A percentile compares a stretch with the other conserved stretches of the same genome.
Evolutionary conservation across 768 basidiomycete species (phyloP).

Genomic region (Gelatoporia subvermispora): DNA sequence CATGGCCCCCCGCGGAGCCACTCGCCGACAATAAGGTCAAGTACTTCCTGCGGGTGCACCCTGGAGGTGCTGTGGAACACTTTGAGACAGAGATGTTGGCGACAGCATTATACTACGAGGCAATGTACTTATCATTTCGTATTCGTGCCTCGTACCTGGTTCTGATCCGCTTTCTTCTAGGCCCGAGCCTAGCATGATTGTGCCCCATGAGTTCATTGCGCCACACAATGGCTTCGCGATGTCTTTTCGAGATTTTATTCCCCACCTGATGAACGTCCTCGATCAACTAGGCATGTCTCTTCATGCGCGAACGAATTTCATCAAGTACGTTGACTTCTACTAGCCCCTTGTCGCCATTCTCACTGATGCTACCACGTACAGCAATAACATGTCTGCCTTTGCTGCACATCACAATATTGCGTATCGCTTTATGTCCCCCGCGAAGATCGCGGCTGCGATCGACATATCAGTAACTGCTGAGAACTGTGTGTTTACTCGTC

Average conservation of each 20-base stretch:
- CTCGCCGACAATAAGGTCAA: constrained; percentile 62
- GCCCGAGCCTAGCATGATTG: constrained; percentile 72
- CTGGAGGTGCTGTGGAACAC: constrained; percentile 82
- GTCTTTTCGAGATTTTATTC: constrained; percentile 75
- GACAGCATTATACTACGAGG: constrained; percentile 83
- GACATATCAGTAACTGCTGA: constrained; percentile 82
- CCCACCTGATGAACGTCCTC: constrained; percentile 76
- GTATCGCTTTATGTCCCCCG: constrained; percentile 80
- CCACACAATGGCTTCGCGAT: constrained; percentile 84
- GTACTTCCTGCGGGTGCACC: constrained; percentile 78
- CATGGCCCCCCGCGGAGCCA: constrained; percentile 76
- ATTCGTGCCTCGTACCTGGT: not conserved
- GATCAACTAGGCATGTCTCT: constrained; percentile 83
- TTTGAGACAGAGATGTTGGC: constrained; percentile 79
- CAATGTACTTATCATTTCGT: constrained; percentile 46
- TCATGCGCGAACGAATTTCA: constrained; percentile 76
- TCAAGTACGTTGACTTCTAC: constrained; percentile 46
- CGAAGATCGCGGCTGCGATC: constrained; percentile 78
- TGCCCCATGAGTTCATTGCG: constrained; percentile 73
- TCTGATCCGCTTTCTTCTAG: constrained; percentile 32
- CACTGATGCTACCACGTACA: constrained; percentile 22
- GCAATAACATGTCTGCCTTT: constrained; percentile 74
- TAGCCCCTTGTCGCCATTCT: not conserved
- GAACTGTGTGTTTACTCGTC: constrained; percentile 74
- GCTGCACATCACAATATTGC: constrained; percentile 80